phyloP scores from a whole-genome alignment of 108 stramenopile genomes.

The Skeletonema menzelii region DNA sequence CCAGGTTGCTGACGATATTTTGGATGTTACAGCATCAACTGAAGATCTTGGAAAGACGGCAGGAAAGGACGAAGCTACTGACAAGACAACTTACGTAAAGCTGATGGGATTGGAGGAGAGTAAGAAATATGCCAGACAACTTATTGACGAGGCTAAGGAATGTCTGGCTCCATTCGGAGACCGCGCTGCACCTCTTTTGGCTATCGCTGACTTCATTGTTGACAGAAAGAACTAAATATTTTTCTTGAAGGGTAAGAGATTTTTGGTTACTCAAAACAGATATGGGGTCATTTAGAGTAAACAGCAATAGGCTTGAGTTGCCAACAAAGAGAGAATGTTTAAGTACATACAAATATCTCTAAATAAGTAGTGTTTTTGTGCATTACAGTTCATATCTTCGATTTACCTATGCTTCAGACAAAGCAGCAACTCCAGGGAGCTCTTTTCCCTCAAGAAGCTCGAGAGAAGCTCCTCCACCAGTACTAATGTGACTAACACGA shows the following conservation, averaged over 20 bases:
- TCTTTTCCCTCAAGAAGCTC: conserved; percentile 98
- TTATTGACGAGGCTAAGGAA: conserved; percentile 88
- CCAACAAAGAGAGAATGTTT: not conserved
- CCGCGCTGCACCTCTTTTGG: conserved; percentile 78
- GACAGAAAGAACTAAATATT: conserved; percentile 84
- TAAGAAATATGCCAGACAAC: conserved; percentile 81
- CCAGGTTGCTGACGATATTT: conserved; percentile 97
- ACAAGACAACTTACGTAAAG: conserved; percentile 95
- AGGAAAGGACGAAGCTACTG: conserved; percentile 89
- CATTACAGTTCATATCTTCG: not conserved
- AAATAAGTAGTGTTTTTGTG: not conserved
- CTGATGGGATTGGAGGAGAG: conserved; percentile 93
- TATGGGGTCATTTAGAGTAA: not conserved
- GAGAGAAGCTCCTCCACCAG: conserved; percentile 95
- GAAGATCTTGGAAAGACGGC: conserved; percentile 97
- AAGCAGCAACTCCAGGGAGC: conserved; percentile 90
- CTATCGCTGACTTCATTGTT: conserved; percentile 94
- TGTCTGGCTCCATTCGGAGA: conserved; percentile 88
- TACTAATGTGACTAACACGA: conserved; percentile 93
- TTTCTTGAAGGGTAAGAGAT: not conserved
- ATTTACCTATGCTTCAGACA: conserved; percentile 69
- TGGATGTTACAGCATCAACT: conserved; percentile 93
- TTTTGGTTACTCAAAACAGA: not conserved
- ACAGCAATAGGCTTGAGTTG: not conserved
- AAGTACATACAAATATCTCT: not conserved